These are phyloP conservation scores for Acanthamoeba lenticulata DNA, from an alignment of 208 protist species.

Conservation along the genomic window DNA sequence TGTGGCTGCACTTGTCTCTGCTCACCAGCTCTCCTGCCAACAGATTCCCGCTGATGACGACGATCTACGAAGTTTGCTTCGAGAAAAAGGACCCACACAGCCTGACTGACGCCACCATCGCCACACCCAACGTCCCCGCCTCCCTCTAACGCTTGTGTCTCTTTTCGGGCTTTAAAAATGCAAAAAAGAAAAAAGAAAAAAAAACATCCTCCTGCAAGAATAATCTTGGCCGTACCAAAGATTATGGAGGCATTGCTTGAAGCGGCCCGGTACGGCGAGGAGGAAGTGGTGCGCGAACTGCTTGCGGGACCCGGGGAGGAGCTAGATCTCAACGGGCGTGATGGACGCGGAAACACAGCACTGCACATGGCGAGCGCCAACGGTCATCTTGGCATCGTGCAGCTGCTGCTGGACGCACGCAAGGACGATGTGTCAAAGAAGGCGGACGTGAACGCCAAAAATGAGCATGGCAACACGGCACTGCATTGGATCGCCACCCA, in stretches of 20 bases:
- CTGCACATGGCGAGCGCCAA: conserved; percentile 51
- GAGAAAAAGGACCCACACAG: background rate
- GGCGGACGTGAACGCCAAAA: background rate
- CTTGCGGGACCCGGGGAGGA: background rate
- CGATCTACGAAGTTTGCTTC: conserved; percentile 31
- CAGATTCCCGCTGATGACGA: conserved; percentile 21
- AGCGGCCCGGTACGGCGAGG: conserved; percentile 10
- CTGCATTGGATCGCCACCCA: background rate
- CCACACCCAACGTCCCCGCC: background rate
- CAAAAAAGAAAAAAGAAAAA: background rate
- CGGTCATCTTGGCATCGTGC: conserved; percentile 35
- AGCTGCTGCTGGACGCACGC: background rate
- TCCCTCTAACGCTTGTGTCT: background rate
- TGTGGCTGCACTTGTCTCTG: background rate
- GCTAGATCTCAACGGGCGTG: background rate
- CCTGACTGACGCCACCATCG: background rate
- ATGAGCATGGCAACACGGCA: background rate
- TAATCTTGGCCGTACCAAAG: background rate
- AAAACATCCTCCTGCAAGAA: background rate
- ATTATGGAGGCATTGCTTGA: conserved; percentile 20
- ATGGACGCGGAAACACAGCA: conserved; percentile 13
- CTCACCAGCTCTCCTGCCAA: background rate
- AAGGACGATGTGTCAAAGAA: background rate
- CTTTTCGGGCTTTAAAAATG: no score
- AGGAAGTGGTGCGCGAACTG: conserved; percentile 1